These are phyloP conservation scores for Laetiporus sulphureus DNA, from an alignment of 1,284 basidiomycete species.

Conservation along the genomic window DNA sequence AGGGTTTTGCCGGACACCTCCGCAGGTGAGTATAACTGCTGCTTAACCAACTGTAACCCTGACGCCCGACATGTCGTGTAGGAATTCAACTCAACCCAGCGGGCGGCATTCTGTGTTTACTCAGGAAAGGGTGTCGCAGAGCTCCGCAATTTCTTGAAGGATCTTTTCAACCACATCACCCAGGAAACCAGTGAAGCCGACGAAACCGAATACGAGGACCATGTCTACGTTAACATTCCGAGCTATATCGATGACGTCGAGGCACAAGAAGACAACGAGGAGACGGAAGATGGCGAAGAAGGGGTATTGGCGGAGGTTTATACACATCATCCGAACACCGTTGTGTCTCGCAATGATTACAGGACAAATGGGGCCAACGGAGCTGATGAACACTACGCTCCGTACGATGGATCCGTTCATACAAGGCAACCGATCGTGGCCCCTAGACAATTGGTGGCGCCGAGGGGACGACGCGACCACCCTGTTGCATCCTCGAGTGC, in stretches of 20 bases:
- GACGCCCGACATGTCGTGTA: slow-evolving; percentile 22
- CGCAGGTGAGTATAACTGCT: slow-evolving; percentile 52
- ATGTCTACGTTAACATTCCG: slow-evolving; percentile 37
- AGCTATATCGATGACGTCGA: no score
- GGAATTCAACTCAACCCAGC: slow-evolving; percentile 92
- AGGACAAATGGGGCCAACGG: not conserved
- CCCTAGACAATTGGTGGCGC: slow-evolving; percentile 5
- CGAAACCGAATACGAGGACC: slow-evolving; percentile 70
- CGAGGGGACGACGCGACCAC: slow-evolving; percentile 4
- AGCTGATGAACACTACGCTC: slow-evolving; percentile 1
- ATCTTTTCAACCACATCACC: slow-evolving; percentile 65
- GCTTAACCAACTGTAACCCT: not conserved
- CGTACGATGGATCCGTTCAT: not conserved
- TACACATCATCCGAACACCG: slow-evolving; percentile 14
- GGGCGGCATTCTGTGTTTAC: slow-evolving; percentile 95
- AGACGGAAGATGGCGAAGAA: slow-evolving; percentile 38
- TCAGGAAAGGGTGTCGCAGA: slow-evolving; percentile 88
- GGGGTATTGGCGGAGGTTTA: slow-evolving; percentile 15
- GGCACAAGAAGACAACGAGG: slow-evolving; percentile 46
- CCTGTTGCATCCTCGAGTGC: not conserved
- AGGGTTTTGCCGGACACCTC: slow-evolving; percentile 85
- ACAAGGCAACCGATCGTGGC: slow-evolving; percentile 1
- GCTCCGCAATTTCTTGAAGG: slow-evolving; percentile 73
- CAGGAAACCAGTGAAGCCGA: slow-evolving; percentile 62
- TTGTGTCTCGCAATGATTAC: slow-evolving; percentile 5